Evolutionary conservation across 129 eudicot species (phyloP).

Genomic region (carrot (Daucus carota)): DNA sequence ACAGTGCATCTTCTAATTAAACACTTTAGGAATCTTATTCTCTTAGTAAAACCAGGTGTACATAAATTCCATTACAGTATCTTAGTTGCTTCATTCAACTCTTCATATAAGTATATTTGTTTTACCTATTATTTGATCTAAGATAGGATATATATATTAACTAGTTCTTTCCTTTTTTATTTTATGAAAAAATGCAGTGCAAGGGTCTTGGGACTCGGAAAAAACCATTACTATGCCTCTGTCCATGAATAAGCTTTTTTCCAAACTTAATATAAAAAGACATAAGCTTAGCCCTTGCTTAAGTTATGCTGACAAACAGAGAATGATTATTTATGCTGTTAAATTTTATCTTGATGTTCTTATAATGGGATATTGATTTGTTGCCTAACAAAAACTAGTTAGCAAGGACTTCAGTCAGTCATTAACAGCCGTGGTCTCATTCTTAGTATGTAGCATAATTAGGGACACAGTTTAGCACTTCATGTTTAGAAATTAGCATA

Average conservation of each 20-base stretch:
- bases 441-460: not conserved
- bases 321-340: not conserved
- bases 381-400: not conserved
- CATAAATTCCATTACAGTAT: not conserved
- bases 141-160: not conserved
- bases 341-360: not conserved
- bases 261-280: no score
- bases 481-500: no score
- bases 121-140: not conserved
- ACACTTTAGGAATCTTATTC: not conserved
- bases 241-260: no score
- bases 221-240: no score
- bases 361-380: not conserved
- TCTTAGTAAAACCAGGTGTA: not conserved
- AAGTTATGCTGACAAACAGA: not conserved
- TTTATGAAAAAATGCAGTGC: not conserved
- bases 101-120: not conserved
- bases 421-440: not conserved
- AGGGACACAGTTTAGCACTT: not conserved
- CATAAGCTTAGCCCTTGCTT: not conserved
- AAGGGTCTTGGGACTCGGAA: not conserved
- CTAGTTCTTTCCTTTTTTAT: not conserved
- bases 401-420: not conserved
- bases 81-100: not conserved
- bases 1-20: not conserved